Conservation (phyloP, 805 yeast species). For the Ogataea kodamae region DNA sequence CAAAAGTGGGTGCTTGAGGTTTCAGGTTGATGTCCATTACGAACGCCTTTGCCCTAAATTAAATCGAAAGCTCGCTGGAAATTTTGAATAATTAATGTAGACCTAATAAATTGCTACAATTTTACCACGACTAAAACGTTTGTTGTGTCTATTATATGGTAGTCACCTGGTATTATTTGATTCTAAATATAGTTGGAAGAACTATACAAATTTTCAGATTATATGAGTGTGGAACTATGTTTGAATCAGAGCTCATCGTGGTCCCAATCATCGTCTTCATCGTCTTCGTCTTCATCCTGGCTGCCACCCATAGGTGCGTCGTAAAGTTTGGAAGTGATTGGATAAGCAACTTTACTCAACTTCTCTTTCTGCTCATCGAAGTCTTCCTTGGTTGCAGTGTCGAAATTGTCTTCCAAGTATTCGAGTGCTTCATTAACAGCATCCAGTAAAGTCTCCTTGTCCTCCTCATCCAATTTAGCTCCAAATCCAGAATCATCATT, state of each 20-base stretch:
- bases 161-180: too few relatives aligned
- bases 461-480: constrained; percentile 81
- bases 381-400: constrained; percentile 87
- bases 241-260: constrained; percentile 60
- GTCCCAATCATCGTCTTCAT: constrained; percentile 55
- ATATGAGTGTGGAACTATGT: too few relatives aligned
- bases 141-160: too few relatives aligned
- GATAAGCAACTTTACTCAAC: constrained; percentile 78
- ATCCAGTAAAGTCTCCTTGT: constrained; percentile 82
- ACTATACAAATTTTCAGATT: too few relatives aligned
- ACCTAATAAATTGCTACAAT: too few relatives aligned
- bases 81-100: too few relatives aligned
- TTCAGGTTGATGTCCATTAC: constrained; percentile 22
- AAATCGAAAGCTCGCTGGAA: too few relatives aligned
- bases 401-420: constrained; percentile 68
- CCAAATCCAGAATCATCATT: constrained; percentile 58
- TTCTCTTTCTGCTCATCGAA: constrained; percentile 87
- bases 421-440: constrained; percentile 77
- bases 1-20: constrained; percentile 26
- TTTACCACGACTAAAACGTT: too few relatives aligned
- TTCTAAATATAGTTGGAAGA: too few relatives aligned
- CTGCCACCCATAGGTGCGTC: constrained; percentile 43
- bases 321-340: constrained; percentile 87
- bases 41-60: too few relatives aligned
- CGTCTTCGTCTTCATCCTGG: constrained; percentile 51